Evolutionary conservation across 73 alveolate genomes (phyloP).

Genomic region (Breviolum minutum): DNA sequence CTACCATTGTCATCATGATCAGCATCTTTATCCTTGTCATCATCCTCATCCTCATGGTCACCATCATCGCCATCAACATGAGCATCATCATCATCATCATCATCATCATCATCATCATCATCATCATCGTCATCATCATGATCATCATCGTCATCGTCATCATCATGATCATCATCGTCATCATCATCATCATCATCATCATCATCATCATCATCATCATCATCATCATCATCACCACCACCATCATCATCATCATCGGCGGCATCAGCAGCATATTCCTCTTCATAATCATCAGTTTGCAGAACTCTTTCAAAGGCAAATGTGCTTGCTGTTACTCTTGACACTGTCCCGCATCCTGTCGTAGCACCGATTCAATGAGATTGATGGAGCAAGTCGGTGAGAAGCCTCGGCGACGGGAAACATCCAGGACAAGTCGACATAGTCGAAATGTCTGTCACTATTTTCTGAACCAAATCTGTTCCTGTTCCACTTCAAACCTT

Average conservation of each 20-base stretch:
- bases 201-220: no score
- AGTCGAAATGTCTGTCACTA: background rate
- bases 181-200: no score
- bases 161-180: no score
- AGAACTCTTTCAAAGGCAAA: background rate
- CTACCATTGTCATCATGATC: no score
- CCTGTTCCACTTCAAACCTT: no score
- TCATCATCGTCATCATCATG: background rate
- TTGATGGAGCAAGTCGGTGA: constrained; percentile 90
- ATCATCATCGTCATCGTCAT: background rate
- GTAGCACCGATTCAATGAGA: constrained; percentile 58
- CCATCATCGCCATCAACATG: no score
- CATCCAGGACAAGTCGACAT: background rate
- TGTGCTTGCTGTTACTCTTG: background rate
- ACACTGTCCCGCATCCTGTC: constrained; percentile 36
- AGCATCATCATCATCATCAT: background rate
- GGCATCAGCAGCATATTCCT: no score
- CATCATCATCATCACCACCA: background rate
- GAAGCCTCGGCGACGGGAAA: constrained; percentile 49
- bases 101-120: background rate
- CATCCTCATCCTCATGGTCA: no score
- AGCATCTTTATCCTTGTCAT: no score
- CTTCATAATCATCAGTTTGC: background rate
- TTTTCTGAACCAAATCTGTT: no score
- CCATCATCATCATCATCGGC: background rate